These are phyloP conservation scores for Wickerhamiella bombiphila DNA, from an alignment of 805 yeast genomes.

Conservation along the genomic window DNA sequence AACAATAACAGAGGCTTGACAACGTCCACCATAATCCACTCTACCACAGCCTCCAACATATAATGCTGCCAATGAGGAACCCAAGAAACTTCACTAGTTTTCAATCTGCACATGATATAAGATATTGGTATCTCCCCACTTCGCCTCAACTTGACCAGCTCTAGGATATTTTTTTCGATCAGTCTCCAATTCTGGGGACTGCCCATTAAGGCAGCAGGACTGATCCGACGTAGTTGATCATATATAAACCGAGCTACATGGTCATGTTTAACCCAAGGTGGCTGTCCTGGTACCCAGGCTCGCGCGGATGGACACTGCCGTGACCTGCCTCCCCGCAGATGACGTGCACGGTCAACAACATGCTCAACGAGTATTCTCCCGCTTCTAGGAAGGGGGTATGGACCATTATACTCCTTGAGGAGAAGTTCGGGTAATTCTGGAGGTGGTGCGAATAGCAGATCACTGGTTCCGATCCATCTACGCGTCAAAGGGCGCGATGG, in stretches of 20 bases:
- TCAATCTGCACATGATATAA: conserved; percentile 26
- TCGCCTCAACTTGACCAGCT: conserved; percentile 27
- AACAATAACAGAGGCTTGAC: conserved; percentile 34
- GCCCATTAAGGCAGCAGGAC: conserved; percentile 26
- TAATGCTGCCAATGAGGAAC: conserved; percentile 24
- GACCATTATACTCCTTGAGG: background rate
- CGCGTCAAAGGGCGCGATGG: background rate
- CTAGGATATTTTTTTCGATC: conserved; percentile 27
- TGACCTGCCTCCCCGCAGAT: background rate
- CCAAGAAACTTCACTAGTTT: conserved; percentile 41
- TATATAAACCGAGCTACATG: background rate
- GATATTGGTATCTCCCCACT: conserved; percentile 26
- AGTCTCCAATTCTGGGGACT: conserved; percentile 30
- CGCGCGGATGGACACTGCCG: background rate
- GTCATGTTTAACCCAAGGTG: background rate
- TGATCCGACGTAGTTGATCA: background rate
- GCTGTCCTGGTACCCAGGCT: background rate
- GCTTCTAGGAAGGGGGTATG: background rate
- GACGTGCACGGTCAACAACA: background rate
- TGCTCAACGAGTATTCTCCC: background rate
- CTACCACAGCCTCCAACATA: conserved; percentile 30
- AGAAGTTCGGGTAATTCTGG: background rate
- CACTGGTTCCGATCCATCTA: too few species aligned
- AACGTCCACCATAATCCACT: conserved; percentile 43
- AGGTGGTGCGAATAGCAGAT: background rate